Evolutionary conservation across 192 early-diverging fungal species (phyloP), one percentile per base, ranked within the genome.

Genomic region (Coemansia sp.): DNA sequence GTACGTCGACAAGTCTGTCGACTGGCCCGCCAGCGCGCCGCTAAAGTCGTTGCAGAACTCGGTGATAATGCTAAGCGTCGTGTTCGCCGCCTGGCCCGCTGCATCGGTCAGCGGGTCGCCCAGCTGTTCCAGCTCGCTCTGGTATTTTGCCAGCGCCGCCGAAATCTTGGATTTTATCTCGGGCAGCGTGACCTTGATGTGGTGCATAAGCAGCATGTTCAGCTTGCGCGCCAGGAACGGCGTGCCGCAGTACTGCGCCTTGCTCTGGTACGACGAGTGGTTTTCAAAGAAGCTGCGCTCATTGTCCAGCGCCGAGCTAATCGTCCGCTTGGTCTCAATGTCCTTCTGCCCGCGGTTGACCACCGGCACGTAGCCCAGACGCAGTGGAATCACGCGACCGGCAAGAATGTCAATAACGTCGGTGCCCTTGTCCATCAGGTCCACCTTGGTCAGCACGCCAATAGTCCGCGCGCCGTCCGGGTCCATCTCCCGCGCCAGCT

Each of bases 371-470:
- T 98, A 99, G 23, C 95, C 95, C 10, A 99, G 80, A 20, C 94
- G 83, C 55, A 99, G 83, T 3, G 95, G 97, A 78, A 99, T 98
- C 19, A 98, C 85, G 10, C 97, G 82, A 2, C 92, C 92, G 8
- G 95, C 94, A 62, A 99, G 83, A 67, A 98, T 97, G 63, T 99
- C 97, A 35, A 99, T 93, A 8, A 99, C 95, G 74, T 99, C 97
- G 12, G 97, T 99, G 29, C 97, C 97, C 69, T 85, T 80, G 78
- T 99, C 97, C 97, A 99, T 99, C 53, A 99, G 79, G 75, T 99
- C 97, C 53, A 99, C 83, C 76, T 99, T 99, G 60, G 97, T 99
- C 77, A 99, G 81, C 28, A 99, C 97, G 56, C 97, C 97, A 67
- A 99, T 97, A 5, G 97, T 99, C 45, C 97, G 85, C 22, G 94